These are phyloP conservation scores for Lactifluus pinguis DNA, from an alignment of 768 basidiomycete species.

Conservation along the genomic window DNA sequence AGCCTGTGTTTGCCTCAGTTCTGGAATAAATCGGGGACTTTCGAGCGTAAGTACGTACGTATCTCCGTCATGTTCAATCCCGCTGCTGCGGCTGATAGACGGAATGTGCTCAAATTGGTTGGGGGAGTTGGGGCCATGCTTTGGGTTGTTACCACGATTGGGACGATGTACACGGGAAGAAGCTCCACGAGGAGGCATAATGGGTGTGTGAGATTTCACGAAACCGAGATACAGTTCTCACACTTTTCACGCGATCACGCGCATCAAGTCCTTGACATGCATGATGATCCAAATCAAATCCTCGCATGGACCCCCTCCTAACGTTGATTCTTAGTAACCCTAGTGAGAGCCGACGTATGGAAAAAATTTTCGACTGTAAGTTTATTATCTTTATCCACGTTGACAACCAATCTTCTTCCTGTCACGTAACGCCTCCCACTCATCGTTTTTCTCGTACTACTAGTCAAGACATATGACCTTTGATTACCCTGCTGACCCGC, in stretches of 20 bases:
- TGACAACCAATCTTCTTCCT: background rate
- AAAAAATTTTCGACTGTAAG: background rate
- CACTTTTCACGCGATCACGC: background rate
- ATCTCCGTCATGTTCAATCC: constrained; percentile 65
- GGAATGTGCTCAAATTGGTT: constrained; percentile 41
- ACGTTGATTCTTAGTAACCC: background rate
- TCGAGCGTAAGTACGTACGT: constrained; percentile 42
- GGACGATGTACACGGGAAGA: background rate
- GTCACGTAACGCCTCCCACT: background rate
- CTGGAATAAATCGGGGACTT: background rate
- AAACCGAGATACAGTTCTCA: background rate
- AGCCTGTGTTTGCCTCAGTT: constrained; percentile 37
- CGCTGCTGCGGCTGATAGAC: constrained; percentile 70
- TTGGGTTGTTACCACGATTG: background rate
- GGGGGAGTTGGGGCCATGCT: background rate
- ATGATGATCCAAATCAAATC: too few species aligned
- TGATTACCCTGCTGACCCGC: background rate
- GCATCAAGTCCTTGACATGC: too few species aligned
- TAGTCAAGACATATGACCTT: background rate
- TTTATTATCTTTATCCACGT: background rate
- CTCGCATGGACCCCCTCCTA: too few species aligned
- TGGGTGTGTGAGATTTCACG: background rate
- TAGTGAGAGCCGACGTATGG: background rate
- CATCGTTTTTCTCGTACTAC: background rate
- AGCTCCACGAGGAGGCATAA: constrained; percentile 8